phyloP scores from a whole-genome alignment of 305 asterid genomes.

The Fraxinus sp. region DNA sequence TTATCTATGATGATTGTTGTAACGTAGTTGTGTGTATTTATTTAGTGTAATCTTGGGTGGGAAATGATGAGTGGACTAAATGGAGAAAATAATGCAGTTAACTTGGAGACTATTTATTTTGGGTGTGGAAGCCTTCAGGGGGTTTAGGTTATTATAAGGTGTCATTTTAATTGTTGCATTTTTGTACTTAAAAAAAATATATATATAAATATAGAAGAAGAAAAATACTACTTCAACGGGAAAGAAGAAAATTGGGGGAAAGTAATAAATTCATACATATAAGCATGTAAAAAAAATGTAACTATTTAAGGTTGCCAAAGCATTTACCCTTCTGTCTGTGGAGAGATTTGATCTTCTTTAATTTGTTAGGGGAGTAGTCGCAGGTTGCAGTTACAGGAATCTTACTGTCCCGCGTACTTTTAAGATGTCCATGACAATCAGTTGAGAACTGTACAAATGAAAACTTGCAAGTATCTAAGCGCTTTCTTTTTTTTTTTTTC shows the following conservation, averaged over 20 bases:
- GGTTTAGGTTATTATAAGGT: not conserved
- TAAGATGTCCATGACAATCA: not conserved
- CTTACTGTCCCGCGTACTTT: not conserved
- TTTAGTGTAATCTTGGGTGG: not conserved
- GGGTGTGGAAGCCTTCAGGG: not conserved
- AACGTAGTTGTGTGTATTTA: not conserved
- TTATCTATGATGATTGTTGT: not conserved
- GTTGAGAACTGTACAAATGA: constrained; percentile 5
- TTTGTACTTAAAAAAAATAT: too few species aligned
- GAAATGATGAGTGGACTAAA: not conserved
- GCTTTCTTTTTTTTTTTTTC: not conserved
- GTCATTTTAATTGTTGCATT: not conserved
- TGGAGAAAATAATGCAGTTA: not conserved
- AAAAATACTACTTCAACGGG: not conserved
- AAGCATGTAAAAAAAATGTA: not conserved
- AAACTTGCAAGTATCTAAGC: not conserved
- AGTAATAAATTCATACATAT: not conserved
- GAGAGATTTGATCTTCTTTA: not conserved
- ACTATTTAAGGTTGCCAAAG: not conserved
- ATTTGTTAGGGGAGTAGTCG: not conserved
- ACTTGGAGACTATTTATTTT: not conserved
- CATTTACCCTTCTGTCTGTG: constrained; percentile 4
- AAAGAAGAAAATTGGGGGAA: not conserved
- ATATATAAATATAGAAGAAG: not conserved
- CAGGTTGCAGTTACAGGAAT: not conserved